These are phyloP conservation scores for Ophiocordyceps unilateralis DNA, from an alignment of 2,329 filamentous ascomycete genomes.

Conservation along the genomic window DNA sequence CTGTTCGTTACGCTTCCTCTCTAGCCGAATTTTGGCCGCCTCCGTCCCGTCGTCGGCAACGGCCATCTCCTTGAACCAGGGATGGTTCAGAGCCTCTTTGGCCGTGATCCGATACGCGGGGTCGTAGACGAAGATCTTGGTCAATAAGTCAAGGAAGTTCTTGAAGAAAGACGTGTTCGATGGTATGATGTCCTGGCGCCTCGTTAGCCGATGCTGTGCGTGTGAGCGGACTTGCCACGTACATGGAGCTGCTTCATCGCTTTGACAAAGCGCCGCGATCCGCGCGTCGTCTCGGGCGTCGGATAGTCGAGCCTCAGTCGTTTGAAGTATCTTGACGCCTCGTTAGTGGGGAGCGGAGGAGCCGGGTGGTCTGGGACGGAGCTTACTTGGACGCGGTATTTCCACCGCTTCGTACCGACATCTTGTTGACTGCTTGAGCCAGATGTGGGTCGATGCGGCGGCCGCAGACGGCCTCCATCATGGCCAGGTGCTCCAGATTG, in stretches of 20 bases:
- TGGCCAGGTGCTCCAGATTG: slow-evolving; percentile 55
- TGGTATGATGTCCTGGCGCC: slow-evolving; percentile 44
- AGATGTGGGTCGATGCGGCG: slow-evolving; percentile 40
- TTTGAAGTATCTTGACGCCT: slow-evolving; percentile 42
- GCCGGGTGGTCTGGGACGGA: too few relatives aligned
- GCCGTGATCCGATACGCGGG: slow-evolving; percentile 48
- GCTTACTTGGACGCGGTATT: slow-evolving; percentile 49
- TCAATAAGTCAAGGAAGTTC: slow-evolving; percentile 46
- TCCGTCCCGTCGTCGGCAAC: slow-evolving; percentile 51
- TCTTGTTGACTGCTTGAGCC: slow-evolving; percentile 30
- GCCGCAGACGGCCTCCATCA: slow-evolving; percentile 56
- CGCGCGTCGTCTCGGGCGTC: slow-evolving; percentile 42
- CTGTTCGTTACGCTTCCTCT: slow-evolving; percentile 32
- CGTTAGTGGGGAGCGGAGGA: too few relatives aligned
- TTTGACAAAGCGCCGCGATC: slow-evolving; percentile 49
- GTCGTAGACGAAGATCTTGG: slow-evolving; percentile 53
- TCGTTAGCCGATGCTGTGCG: neutral
- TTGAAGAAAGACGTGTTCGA: slow-evolving; percentile 39
- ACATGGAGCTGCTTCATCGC: slow-evolving; percentile 54
- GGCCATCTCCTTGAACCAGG: slow-evolving; percentile 49
- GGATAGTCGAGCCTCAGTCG: slow-evolving; percentile 48
- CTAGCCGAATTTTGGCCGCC: slow-evolving; percentile 44
- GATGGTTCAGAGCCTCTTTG: slow-evolving; percentile 46
- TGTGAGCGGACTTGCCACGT: slow-evolving; percentile 11
- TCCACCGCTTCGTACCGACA: slow-evolving; percentile 35